These are phyloP conservation scores for Pyricularia sp. DNA, from an alignment of 2,329 filamentous ascomycete genomes.

Conservation along the genomic window DNA sequence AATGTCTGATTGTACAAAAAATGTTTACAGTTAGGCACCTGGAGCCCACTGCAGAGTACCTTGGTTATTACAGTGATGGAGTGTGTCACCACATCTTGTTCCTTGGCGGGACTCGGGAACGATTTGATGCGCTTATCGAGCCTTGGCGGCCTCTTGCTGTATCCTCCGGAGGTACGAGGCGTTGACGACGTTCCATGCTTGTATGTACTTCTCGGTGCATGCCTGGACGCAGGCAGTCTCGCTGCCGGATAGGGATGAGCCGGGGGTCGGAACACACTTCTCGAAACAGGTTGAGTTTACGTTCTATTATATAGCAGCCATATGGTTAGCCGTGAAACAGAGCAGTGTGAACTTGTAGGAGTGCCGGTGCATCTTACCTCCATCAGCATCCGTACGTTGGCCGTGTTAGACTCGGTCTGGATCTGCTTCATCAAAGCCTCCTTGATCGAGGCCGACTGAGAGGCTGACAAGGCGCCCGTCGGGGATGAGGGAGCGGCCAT, in stretches of 20 bases:
- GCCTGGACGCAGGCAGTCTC: constrained; percentile 63
- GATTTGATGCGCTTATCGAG: neutral
- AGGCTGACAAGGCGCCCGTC: neutral
- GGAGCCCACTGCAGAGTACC: neutral
- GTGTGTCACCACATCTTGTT: neutral
- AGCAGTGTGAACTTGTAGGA: neutral
- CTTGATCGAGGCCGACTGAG: constrained; percentile 47
- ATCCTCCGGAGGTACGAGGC: constrained; percentile 54
- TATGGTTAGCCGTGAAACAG: neutral
- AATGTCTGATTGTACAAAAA: neutral
- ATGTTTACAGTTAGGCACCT: neutral
- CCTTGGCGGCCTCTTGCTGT: constrained; percentile 44
- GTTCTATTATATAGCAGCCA: constrained; percentile 40
- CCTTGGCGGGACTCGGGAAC: neutral
- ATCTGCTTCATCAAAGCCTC: constrained; percentile 57
- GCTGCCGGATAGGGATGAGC: constrained; percentile 53
- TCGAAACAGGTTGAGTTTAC: constrained; percentile 76
- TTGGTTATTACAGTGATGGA: neutral
- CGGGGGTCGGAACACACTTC: constrained; percentile 64
- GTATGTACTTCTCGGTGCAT: constrained; percentile 83
- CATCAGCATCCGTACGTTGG: constrained; percentile 62
- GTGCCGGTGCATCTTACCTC: constrained; percentile 37
- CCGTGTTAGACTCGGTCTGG: constrained; percentile 53
- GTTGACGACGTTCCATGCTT: constrained; percentile 68
- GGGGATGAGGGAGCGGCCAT: neutral